Evolutionary conservation across 495 filamentous ascomycete species (phyloP).

Genomic region (Penicillium maclennaniae): DNA sequence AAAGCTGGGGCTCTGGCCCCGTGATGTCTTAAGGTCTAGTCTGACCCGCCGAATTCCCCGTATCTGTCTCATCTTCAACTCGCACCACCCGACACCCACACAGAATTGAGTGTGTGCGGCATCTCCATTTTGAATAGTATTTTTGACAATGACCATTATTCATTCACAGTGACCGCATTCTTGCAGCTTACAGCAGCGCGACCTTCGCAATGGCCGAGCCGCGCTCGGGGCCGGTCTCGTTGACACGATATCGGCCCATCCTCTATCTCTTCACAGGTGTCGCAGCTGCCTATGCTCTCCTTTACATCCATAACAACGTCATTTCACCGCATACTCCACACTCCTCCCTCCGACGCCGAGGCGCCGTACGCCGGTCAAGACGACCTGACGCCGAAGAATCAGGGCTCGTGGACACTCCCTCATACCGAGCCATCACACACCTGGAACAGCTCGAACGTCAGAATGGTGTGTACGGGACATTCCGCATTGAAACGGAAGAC

Average conservation of each 20-base stretch:
- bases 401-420: slow-evolving; percentile 30
- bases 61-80: not conserved
- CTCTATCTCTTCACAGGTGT: slow-evolving; percentile 49
- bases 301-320: slow-evolving; percentile 44
- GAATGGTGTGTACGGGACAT: slow-evolving; percentile 47
- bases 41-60: slow-evolving; percentile 3
- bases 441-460: slow-evolving; percentile 44
- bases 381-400: slow-evolving; percentile 28
- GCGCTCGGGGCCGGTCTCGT: slow-evolving; percentile 32
- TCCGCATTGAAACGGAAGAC: slow-evolving; percentile 48
- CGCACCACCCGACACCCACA: not conserved
- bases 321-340: slow-evolving; percentile 24
- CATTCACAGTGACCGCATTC: slow-evolving; percentile 13
- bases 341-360: slow-evolving; percentile 42
- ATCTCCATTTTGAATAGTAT: not conserved
- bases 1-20: not conserved
- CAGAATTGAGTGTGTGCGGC: not conserved
- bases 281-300: slow-evolving; percentile 45
- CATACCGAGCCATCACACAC: slow-evolving; percentile 41
- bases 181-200: slow-evolving; percentile 17
- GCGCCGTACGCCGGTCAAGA: slow-evolving; percentile 42
- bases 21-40: slow-evolving; percentile 1
- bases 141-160: slow-evolving; percentile 5
- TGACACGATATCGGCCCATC: slow-evolving; percentile 47
- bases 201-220: slow-evolving; percentile 35